A percentile compares a stretch with the other conserved stretches of the same genome.
Conservation (phyloP, 345 rosid species). For the Populus pruinosa region DNA sequence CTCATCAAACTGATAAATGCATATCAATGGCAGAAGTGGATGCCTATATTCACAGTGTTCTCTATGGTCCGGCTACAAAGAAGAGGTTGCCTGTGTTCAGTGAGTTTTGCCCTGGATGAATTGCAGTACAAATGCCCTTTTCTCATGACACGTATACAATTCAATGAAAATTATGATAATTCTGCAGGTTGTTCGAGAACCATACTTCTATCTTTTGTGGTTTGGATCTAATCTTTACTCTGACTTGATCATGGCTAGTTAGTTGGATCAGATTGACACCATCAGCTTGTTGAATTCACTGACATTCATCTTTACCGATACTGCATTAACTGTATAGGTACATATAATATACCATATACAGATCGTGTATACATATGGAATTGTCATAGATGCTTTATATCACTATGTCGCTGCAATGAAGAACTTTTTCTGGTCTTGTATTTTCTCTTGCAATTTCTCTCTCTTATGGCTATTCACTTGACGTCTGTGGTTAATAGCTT, state of each 20-base stretch:
- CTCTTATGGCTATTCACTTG: neutral
- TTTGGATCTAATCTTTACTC: neutral
- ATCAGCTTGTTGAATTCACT: neutral
- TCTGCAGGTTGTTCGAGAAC: neutral
- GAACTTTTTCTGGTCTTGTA: neutral
- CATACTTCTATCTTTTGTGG: neutral
- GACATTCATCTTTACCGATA: neutral
- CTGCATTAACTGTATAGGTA: neutral
- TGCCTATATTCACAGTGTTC: slow-evolving; percentile 26
- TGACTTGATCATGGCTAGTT: neutral
- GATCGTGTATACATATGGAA: neutral
- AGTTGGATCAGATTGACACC: neutral
- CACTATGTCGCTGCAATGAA: neutral
- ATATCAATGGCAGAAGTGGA: slow-evolving; percentile 31
- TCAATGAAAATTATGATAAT: neutral
- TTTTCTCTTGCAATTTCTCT: neutral
- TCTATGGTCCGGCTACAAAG: slow-evolving; percentile 23
- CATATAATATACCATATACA: neutral
- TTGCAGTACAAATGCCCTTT: neutral
- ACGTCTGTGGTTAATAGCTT: neutral
- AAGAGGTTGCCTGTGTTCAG: slow-evolving; percentile 42
- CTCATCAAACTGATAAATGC: slow-evolving; percentile 17
- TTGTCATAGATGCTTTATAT: neutral
- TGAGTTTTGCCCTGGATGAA: slow-evolving; percentile 28
- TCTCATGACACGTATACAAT: neutral